Conservation (phyloP, 441 rosid genomes). For the Viola pubescens region DNA sequence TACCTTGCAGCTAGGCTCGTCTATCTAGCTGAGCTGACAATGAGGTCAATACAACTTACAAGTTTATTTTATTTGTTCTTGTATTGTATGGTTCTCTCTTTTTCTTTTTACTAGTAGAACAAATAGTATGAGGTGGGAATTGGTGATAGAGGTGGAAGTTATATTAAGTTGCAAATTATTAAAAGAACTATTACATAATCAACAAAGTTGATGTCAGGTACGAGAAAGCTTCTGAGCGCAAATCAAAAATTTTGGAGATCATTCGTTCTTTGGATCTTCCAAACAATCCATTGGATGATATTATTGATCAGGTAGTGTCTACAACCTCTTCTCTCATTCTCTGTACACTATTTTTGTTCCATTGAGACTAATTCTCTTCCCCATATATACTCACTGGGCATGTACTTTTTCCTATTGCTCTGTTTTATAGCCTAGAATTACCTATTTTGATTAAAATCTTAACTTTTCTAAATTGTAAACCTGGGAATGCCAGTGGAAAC, state of each 20-base stretch:
- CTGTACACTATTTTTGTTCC: neutral
- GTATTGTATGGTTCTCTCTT: constrained; percentile 9
- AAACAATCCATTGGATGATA: constrained; percentile 96
- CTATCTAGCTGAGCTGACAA: constrained; percentile 60
- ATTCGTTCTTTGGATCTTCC: constrained; percentile 91
- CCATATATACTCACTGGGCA: no score
- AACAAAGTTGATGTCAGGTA: constrained; percentile 44
- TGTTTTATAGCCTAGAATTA: no score
- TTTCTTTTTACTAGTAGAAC: neutral
- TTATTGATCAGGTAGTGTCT: constrained; percentile 75
- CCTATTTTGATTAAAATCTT: no score
- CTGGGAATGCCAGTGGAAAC: no score
- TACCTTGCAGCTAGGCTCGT: constrained; percentile 64
- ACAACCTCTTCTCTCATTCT: neutral
- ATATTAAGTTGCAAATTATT: constrained; percentile 1
- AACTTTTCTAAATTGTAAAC: no score
- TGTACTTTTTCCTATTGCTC: no score
- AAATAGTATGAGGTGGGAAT: neutral
- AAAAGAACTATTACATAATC: constrained; percentile 20
- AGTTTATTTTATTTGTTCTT: neutral
- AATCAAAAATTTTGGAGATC: constrained; percentile 79
- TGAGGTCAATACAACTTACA: constrained; percentile 45
- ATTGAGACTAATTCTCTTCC: no score
- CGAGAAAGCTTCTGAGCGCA: constrained; percentile 81
- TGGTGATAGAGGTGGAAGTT: neutral